Conservation (phyloP, 768 basidiomycete genomes). For the Boletus reticuloceps region DNA sequence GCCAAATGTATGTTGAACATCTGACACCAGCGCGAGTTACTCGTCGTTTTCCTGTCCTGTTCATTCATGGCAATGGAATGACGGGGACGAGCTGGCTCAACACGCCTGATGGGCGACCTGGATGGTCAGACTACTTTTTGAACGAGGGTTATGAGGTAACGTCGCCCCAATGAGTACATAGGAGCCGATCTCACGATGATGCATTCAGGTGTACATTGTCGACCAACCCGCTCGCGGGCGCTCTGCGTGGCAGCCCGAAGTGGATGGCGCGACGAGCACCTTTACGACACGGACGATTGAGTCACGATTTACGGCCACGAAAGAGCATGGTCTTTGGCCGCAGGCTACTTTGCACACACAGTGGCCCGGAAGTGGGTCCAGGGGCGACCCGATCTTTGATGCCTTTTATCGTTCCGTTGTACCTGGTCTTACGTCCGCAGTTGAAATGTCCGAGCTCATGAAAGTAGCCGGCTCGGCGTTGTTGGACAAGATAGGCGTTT, state of each 20-base stretch:
- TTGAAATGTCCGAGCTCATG: conserved; percentile 38
- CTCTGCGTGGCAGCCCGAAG: conserved; percentile 40
- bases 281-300: conserved; percentile 34
- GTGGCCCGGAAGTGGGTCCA: conserved; percentile 52
- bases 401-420: conserved; percentile 43
- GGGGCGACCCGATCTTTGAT: conserved; percentile 45
- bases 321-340: conserved; percentile 42
- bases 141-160: conserved; percentile 48
- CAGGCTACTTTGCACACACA: conserved; percentile 46
- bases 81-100: conserved; percentile 52
- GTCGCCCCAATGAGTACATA: background rate
- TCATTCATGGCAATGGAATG: conserved; percentile 53
- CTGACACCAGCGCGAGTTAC: conserved; percentile 40
- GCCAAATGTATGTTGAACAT: conserved; percentile 54
- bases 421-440: conserved; percentile 36
- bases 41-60: conserved; percentile 40
- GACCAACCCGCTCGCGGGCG: conserved; percentile 48
- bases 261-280: conserved; percentile 36
- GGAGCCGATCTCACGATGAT: background rate
- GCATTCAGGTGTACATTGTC: conserved; percentile 40
- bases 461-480: conserved; percentile 41
- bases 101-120: conserved; percentile 50
- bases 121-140: conserved; percentile 59
- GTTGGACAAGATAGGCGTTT: conserved; percentile 48
- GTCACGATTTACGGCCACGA: conserved; percentile 44